Percentiles rank a stretch among this genome's conserved stretches.
These are phyloP conservation scores for Ballota nigra DNA, from an alignment of 257 asterid genomes.

Conservation along the genomic window DNA sequence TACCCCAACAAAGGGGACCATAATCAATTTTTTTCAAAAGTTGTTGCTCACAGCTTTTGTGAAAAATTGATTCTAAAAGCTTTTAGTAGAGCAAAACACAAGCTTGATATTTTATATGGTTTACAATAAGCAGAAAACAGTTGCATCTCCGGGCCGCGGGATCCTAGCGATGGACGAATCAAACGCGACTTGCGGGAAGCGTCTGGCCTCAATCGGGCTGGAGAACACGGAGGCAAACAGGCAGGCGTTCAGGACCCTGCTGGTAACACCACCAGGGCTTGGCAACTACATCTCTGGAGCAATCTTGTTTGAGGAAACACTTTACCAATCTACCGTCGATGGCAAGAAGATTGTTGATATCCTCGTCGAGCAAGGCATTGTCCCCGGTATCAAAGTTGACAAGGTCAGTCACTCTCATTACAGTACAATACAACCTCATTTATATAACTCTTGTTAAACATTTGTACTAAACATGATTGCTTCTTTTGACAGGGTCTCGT, in stretches of 20 bases:
- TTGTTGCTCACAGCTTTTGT: no score
- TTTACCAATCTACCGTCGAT: constrained; percentile 65
- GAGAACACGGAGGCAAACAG: constrained; percentile 78
- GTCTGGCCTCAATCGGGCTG: constrained; percentile 63
- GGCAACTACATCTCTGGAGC: constrained; percentile 69
- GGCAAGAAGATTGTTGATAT: constrained; percentile 72
- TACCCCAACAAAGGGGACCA: no score
- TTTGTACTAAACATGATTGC: not conserved
- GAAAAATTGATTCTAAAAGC: no score
- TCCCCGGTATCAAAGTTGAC: constrained; percentile 73
- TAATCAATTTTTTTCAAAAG: no score
- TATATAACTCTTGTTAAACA: no score
- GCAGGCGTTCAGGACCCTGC: constrained; percentile 65
- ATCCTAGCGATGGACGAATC: constrained; percentile 78
- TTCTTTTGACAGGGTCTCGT: constrained; percentile 58
- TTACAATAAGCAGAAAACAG: constrained; percentile 41
- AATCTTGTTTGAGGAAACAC: constrained; percentile 67
- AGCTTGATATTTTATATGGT: not conserved
- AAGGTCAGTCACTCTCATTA: constrained; percentile 35
- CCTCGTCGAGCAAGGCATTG: constrained; percentile 61
- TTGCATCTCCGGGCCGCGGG: constrained; percentile 81
- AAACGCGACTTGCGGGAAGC: constrained; percentile 77
- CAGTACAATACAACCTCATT: not conserved
- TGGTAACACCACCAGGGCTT: constrained; percentile 61
- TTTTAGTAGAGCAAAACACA: no score